phyloP scores from a whole-genome alignment of 2,329 filamentous ascomycete genomes.

The Drechmeria coniospora region DNA sequence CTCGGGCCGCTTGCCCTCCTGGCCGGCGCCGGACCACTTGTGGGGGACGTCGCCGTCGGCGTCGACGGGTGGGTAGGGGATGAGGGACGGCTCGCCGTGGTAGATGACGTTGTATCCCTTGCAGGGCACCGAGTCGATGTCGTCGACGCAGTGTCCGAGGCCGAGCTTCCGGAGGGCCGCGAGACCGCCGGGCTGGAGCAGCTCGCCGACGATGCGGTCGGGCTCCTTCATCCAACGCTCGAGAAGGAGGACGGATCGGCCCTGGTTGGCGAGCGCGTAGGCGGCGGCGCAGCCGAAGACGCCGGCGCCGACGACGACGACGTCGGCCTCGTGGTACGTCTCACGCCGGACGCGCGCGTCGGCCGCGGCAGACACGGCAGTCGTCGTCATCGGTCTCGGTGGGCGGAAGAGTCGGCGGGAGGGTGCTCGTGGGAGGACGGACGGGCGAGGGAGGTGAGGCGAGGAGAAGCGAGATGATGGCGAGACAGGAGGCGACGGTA shows the following conservation, averaged over 20 bases:
- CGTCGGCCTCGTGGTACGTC: conserved; percentile 53
- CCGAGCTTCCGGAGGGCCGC: conserved; percentile 67
- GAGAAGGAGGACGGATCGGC: conserved; percentile 76
- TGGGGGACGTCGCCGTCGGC: conserved; percentile 25
- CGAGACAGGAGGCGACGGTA: no score
- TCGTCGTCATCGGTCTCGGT: background rate
- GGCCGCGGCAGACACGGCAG: conserved; percentile 11
- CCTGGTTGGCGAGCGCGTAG: conserved; percentile 72
- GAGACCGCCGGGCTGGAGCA: conserved; percentile 86
- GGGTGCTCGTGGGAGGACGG: background rate
- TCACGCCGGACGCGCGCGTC: conserved; percentile 31
- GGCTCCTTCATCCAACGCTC: conserved; percentile 85
- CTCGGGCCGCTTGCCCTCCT: conserved; percentile 32
- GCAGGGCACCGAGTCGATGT: conserved; percentile 71
- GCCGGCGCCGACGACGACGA: conserved; percentile 85
- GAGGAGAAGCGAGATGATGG: no score
- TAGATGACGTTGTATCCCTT: conserved; percentile 82
- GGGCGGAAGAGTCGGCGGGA: background rate
- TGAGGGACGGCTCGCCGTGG: conserved; percentile 54
- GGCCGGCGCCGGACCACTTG: conserved; percentile 19
- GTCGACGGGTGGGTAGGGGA: conserved; percentile 61
- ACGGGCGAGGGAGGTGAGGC: no score
- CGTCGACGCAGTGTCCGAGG: conserved; percentile 67
- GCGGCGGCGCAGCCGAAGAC: conserved; percentile 80
- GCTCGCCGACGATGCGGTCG: conserved; percentile 87